phyloP scores from a whole-genome alignment of 208 protist species.

The Leishmania tarentolae region DNA sequence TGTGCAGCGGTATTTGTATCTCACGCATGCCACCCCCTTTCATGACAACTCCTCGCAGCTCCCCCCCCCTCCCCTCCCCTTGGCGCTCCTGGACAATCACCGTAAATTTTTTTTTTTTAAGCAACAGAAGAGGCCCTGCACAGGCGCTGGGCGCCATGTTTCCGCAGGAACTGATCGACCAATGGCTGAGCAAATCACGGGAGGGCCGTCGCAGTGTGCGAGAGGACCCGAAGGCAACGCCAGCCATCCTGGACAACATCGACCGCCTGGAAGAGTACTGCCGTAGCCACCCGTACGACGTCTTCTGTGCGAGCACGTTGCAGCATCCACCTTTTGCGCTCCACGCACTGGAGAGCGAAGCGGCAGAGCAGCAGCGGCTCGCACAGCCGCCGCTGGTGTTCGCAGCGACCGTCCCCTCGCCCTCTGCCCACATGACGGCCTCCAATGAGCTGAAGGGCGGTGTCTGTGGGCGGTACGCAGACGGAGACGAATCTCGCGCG shows the following conservation, averaged over 20 bases:
- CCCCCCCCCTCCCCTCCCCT: neutral
- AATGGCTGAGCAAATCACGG: conserved; percentile 70
- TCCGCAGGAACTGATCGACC: conserved; percentile 41
- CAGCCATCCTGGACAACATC: conserved; percentile 56
- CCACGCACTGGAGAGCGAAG: conserved; percentile 24
- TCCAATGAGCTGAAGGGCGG: neutral
- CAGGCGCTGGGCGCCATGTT: conserved; percentile 11
- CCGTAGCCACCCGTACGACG: conserved; percentile 51
- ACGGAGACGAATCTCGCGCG: conserved; percentile 3
- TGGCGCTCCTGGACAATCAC: neutral
- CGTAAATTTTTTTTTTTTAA: no score
- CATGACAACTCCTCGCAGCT: neutral
- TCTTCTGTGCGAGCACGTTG: conserved; percentile 52
- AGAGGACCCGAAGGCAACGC: conserved; percentile 43
- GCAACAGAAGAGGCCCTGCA: neutral
- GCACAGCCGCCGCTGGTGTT: conserved; percentile 16
- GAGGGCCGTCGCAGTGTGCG: conserved; percentile 63
- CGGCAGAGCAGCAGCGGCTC: conserved; percentile 9
- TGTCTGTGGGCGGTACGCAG: conserved; percentile 20
- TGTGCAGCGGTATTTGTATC: neutral
- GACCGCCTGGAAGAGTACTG: conserved; percentile 57
- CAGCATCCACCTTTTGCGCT: conserved; percentile 38
- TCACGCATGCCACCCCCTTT: neutral
- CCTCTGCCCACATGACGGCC: neutral
- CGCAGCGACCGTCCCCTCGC: neutral